These are phyloP conservation scores for Lactarius tabidus DNA, from an alignment of 768 basidiomycete genomes.

Conservation along the genomic window DNA sequence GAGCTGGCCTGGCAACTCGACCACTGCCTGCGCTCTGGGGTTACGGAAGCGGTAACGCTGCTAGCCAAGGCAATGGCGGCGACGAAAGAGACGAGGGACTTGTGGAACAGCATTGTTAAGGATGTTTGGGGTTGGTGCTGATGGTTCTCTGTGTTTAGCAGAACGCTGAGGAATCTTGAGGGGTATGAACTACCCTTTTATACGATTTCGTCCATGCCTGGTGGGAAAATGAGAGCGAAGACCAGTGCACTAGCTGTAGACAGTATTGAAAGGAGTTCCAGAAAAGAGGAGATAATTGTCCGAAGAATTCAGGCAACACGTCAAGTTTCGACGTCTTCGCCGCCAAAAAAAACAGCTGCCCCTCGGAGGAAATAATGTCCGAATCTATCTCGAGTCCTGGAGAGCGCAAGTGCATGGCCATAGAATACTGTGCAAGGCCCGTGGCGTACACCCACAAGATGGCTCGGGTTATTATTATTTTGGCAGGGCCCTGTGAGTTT, in stretches of 20 bases:
- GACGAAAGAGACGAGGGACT: slow-evolving; percentile 2
- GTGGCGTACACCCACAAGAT: not conserved
- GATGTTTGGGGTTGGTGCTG: not conserved
- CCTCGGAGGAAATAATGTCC: not conserved
- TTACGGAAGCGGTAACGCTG: not conserved
- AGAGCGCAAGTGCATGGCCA: not conserved
- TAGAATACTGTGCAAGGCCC: not conserved
- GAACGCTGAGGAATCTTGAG: not conserved
- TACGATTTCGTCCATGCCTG: not conserved
- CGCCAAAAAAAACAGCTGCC: not conserved
- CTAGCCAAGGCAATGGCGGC: not conserved
- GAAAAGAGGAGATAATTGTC: not conserved
- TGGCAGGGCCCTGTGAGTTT: not conserved
- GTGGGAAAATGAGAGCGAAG: not conserved
- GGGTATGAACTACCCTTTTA: not conserved
- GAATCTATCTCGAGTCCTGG: not conserved
- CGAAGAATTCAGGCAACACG: not conserved
- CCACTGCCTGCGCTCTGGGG: not conserved
- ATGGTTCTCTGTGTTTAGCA: not conserved
- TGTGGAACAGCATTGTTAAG: slow-evolving; percentile 3
- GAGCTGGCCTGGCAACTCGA: not conserved
- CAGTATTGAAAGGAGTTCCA: not conserved
- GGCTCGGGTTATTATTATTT: not conserved
- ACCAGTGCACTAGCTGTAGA: not conserved
- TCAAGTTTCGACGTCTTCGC: not conserved